A percentile compares a stretch with the other conserved stretches of the same genome.
These are phyloP conservation scores for Eucalyptus brandiana DNA, from an alignment of 345 rosid species.

Conservation along the genomic window DNA sequence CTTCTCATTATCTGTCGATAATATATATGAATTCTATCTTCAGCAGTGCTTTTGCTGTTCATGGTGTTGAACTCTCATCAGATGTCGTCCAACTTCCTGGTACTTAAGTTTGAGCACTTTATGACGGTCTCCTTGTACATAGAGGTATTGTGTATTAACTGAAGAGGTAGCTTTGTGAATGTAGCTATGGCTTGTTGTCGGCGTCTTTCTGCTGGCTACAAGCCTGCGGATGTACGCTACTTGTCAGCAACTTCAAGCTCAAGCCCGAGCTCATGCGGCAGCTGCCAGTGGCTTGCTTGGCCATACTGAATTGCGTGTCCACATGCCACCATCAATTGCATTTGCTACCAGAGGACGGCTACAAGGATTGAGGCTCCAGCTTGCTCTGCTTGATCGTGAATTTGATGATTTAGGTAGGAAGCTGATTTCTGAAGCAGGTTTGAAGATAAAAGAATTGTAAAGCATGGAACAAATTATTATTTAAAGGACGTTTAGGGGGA, in stretches of 20 bases:
- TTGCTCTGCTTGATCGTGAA: conserved; percentile 92
- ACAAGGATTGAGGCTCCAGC: conserved; percentile 93
- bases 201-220: conserved; percentile 85
- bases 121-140: not conserved
- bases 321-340: conserved; percentile 86
- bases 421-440: not conserved
- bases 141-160: not conserved
- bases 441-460: not conserved
- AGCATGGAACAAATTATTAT: not conserved
- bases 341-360: conserved; percentile 85
- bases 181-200: conserved; percentile 95
- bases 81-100: conserved; percentile 92
- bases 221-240: conserved; percentile 89
- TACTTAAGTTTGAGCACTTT: conserved; percentile 8
- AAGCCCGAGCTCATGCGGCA: conserved; percentile 87
- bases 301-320: conserved; percentile 83
- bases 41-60: conserved; percentile 79
- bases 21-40: not conserved
- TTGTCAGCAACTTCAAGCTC: conserved; percentile 92
- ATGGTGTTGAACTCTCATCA: conserved; percentile 95
- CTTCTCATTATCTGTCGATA: not conserved
- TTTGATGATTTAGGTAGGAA: conserved; percentile 81
- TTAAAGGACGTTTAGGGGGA: not conserved
- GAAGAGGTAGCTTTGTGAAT: not conserved
- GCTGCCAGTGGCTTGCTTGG: conserved; percentile 79